These are phyloP conservation scores for Coprinopsis cinerea DNA, from an alignment of 768 basidiomycete genomes.

Conservation along the genomic window DNA sequence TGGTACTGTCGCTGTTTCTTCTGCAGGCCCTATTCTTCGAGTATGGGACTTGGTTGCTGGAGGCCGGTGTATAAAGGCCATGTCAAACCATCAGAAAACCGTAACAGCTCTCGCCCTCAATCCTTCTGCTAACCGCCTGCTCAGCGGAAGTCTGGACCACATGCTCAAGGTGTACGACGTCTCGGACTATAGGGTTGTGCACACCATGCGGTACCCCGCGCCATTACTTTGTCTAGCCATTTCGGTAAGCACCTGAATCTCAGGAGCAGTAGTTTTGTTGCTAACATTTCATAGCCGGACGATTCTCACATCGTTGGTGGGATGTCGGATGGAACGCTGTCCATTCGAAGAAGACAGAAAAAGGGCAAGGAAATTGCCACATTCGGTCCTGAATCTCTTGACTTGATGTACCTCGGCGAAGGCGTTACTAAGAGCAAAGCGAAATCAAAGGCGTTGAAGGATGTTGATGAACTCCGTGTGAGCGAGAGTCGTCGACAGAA, in stretches of 20 bases:
- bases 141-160: constrained; percentile 91
- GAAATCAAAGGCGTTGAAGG: constrained; percentile 46
- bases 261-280: constrained; percentile 7
- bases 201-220: constrained; percentile 98
- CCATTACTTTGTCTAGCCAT: constrained; percentile 86
- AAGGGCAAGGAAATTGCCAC: constrained; percentile 59
- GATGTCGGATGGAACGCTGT: constrained; percentile 98
- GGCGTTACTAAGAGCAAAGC: constrained; percentile 43
- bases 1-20: constrained; percentile 78
- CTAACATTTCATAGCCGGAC: constrained; percentile 75
- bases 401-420: constrained; percentile 30
- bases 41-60: constrained; percentile 95
- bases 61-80: constrained; percentile 80
- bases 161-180: constrained; percentile 99
- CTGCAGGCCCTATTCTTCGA: constrained; percentile 87
- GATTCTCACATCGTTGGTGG: constrained; percentile 95
- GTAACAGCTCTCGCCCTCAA: constrained; percentile 87
- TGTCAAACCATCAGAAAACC: constrained; percentile 98
- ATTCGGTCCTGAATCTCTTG: constrained; percentile 12
- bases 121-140: constrained; percentile 63
- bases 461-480: constrained; percentile 72
- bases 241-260: constrained; percentile 53
- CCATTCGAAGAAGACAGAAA: constrained; percentile 82
- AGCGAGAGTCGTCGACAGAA: constrained; percentile 59
- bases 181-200: constrained; percentile 88